A percentile compares a stretch with the other conserved stretches of the same genome.
Evolutionary conservation across 345 rosid genomes (phyloP).

Genomic region (Noccaea bulbosa): DNA sequence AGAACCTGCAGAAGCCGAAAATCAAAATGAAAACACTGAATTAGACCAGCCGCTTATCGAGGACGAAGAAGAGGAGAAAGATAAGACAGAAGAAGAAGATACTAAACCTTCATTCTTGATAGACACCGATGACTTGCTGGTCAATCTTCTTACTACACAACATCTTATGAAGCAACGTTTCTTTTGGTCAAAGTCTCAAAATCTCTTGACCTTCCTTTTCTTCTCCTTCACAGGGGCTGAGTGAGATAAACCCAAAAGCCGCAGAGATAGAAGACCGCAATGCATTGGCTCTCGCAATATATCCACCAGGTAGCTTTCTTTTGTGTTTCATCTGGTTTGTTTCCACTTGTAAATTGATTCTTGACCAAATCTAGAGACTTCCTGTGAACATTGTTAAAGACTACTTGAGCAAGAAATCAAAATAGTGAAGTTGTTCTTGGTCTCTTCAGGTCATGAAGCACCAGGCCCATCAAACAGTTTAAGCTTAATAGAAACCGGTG

Average conservation of each 20-base stretch:
- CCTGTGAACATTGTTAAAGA: not conserved
- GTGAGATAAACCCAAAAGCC: slow-evolving; percentile 72
- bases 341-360: not conserved
- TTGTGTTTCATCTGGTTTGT: slow-evolving; percentile 20
- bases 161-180: slow-evolving; percentile 55
- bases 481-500: slow-evolving; percentile 55
- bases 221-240: slow-evolving; percentile 56
- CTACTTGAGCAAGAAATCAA: slow-evolving; percentile 6
- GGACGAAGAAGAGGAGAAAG: slow-evolving; percentile 34
- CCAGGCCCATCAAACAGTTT: slow-evolving; percentile 53
- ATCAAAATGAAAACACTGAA: slow-evolving; percentile 22
- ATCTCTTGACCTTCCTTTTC: not conserved
- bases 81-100: slow-evolving; percentile 28
- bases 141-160: slow-evolving; percentile 45
- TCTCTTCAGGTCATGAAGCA: slow-evolving; percentile 53
- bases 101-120: slow-evolving; percentile 36
- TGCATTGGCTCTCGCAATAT: slow-evolving; percentile 91
- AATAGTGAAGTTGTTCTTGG: slow-evolving; percentile 21
- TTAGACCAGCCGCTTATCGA: slow-evolving; percentile 33
- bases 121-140: slow-evolving; percentile 51
- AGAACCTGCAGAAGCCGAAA: slow-evolving; percentile 27
- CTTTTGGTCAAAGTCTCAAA: slow-evolving; percentile 6
- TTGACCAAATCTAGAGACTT: not conserved
- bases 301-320: slow-evolving; percentile 63
- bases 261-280: slow-evolving; percentile 80